A percentile compares a stretch with the other conserved stretches of the same genome.
phyloP scores from a whole-genome alignment of 177 flowering plant genomes.

The Vitis hybrid region DNA sequence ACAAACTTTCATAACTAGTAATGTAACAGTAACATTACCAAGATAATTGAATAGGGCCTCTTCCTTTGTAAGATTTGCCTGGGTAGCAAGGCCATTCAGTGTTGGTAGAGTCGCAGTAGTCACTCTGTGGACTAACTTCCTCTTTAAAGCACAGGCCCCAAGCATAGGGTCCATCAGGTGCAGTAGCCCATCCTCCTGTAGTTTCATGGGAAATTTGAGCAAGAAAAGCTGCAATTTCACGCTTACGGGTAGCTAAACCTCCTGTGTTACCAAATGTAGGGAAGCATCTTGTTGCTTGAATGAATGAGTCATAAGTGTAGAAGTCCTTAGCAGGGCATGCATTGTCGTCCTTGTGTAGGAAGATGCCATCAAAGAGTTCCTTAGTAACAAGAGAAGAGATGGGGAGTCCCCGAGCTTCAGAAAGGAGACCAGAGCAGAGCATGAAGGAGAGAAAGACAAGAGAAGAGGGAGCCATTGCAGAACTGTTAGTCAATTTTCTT shows the following conservation, averaged over 20 bases:
- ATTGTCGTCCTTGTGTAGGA: slow-evolving; percentile 40
- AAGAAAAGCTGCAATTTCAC: slow-evolving; percentile 45
- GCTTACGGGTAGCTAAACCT: slow-evolving; percentile 17
- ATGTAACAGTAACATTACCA: slow-evolving; percentile 21
- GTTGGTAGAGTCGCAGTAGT: slow-evolving; percentile 36
- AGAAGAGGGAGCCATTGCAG: slow-evolving; percentile 9
- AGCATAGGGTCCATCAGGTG: slow-evolving; percentile 49
- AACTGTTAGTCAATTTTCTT: too few species aligned
- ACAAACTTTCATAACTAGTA: neutral
- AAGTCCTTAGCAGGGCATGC: slow-evolving; percentile 46
- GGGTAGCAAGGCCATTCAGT: slow-evolving; percentile 42
- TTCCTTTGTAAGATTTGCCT: slow-evolving; percentile 41
- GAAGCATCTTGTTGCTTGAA: slow-evolving; percentile 26
- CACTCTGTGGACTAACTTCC: slow-evolving; percentile 35
- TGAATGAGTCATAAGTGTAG: slow-evolving; percentile 36
- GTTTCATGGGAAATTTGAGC: slow-evolving; percentile 55
- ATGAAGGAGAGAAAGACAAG: neutral
- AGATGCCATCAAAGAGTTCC: slow-evolving; percentile 24
- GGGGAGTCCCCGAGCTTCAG: slow-evolving; percentile 3
- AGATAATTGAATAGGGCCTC: slow-evolving; percentile 51
- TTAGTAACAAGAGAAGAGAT: slow-evolving; percentile 21
- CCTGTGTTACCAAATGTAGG: slow-evolving; percentile 35
- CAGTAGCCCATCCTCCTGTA: slow-evolving; percentile 53
- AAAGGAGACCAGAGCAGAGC: slow-evolving; percentile 5
- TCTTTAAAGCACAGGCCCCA: slow-evolving; percentile 55